Base-by-base conservation (phyloP, 305 asterid species). In the Fraxinus greggii region DNA sequence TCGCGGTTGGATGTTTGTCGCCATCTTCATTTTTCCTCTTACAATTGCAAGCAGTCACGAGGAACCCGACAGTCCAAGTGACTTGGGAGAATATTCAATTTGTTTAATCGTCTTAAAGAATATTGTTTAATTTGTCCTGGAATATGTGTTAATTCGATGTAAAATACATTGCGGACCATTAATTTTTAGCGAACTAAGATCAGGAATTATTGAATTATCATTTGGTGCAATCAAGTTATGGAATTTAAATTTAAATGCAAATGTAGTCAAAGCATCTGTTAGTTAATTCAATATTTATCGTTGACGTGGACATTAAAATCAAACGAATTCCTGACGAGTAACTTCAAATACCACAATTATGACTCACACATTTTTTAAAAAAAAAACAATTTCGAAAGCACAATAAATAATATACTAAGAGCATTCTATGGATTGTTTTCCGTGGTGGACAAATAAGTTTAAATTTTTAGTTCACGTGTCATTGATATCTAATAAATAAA, bases 1-100 rank as follows among this genome's bases (percentile, higher is more conserved):
- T 93, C 95, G 54, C 92, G 94, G 93, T 33, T 88, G 91, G 81
- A 91, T 89, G 90, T 93, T 92, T 93, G 97, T 89, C 93, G 19
- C 80, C 54, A 65, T 31, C 79, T 86, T 86, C 40, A 69, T 69
- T 69, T 28, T 13, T 15, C 75, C 38, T 69, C 13, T 12, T 65
- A 65, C 6, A 65, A 65, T 65, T 63, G 32, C 26, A 65, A 65
- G n/a, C 35, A 65, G 5, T 65, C 7, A 65, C 33, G 72, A 35
- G 72, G n/a, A 3, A 65, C 26, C 72, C 33, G 72, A 24, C 72
- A 1, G 72, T 65, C 12, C 35, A 24, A 61, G 26, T 28, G 7
- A 65, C 7, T 17, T 4, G 35, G 33, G 19, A 65, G 5, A 65
- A 24, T 51, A 17, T 15, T 13, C 56, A 45, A 45, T 45, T 51